Conservation (phyloP, 208 protist genomes). For the Trypanosoma cruzi region DNA sequence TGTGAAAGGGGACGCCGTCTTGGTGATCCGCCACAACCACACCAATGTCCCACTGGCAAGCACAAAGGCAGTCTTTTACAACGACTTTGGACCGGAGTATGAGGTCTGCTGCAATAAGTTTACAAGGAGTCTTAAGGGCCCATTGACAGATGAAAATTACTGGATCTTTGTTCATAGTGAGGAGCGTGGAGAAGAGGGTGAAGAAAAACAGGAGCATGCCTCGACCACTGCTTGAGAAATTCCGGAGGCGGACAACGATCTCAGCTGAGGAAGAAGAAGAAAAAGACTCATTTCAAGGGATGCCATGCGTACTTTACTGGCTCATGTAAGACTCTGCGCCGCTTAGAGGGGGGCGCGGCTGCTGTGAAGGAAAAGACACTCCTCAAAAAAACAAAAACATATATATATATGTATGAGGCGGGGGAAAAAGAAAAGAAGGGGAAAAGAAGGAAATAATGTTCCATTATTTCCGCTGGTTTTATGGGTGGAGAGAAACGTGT, state of each 20-base stretch:
- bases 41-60: slow-evolving; percentile 74
- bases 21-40: slow-evolving; percentile 82
- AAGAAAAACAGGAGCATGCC: neutral
- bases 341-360: too few relatives aligned
- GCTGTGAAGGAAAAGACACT: neutral
- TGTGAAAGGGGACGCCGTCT: slow-evolving; percentile 65
- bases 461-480: neutral
- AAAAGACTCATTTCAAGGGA: neutral
- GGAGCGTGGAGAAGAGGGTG: slow-evolving; percentile 27
- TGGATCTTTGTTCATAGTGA: slow-evolving; percentile 86
- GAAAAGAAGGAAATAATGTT: neutral
- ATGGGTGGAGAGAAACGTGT: too few relatives aligned
- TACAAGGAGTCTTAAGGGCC: slow-evolving; percentile 46
- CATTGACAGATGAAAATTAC: slow-evolving; percentile 53
- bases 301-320: neutral
- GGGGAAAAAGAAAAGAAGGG: neutral
- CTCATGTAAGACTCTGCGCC: neutral
- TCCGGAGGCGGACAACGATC: too few relatives aligned
- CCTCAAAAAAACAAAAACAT: slow-evolving; percentile 5
- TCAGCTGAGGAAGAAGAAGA: neutral
- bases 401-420: neutral
- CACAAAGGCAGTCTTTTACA: slow-evolving; percentile 60
- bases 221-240: neutral
- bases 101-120: slow-evolving; percentile 76
- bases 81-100: slow-evolving; percentile 86